Evolutionary conservation across 116 monocot species (phyloP).

Genomic region (Phalaenopsis hybrid): DNA sequence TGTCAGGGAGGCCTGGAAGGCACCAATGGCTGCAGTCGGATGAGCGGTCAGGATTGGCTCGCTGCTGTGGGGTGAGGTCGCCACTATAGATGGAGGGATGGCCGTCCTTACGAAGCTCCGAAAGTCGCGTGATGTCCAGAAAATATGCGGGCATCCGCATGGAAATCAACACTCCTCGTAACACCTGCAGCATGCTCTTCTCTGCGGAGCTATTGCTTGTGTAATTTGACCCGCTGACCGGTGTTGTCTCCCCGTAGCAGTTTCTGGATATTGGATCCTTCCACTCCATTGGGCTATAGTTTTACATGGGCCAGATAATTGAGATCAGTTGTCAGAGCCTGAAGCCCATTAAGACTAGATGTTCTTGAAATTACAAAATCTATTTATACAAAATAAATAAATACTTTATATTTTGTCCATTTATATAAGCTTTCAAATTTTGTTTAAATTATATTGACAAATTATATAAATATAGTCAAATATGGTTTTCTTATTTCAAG

Average conservation of each 20-base stretch:
- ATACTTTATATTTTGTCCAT: no score
- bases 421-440: not conserved
- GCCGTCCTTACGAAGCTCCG: slow-evolving; percentile 66
- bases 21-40: slow-evolving; percentile 96
- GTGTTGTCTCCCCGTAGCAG: slow-evolving; percentile 65
- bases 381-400: no score
- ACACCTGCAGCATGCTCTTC: slow-evolving; percentile 22
- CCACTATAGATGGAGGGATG: slow-evolving; percentile 85
- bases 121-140: slow-evolving; percentile 58
- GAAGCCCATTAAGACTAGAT: not conserved
- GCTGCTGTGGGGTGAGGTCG: slow-evolving; percentile 53
- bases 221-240: slow-evolving; percentile 48
- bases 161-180: slow-evolving; percentile 28
- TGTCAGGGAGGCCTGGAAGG: slow-evolving; percentile 76
- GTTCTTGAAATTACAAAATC: no score
- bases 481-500: no score
- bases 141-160: slow-evolving; percentile 57
- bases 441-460: no score
- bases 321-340: not conserved
- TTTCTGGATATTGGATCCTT: slow-evolving; percentile 47
- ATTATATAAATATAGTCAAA: no score
- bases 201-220: slow-evolving; percentile 34
- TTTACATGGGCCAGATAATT: not conserved
- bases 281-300: slow-evolving; percentile 61
- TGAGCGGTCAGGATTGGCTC: slow-evolving; percentile 54